Evolutionary conservation across 306 rosid species (phyloP).

Genomic region (Styphnolobium japonicum): DNA sequence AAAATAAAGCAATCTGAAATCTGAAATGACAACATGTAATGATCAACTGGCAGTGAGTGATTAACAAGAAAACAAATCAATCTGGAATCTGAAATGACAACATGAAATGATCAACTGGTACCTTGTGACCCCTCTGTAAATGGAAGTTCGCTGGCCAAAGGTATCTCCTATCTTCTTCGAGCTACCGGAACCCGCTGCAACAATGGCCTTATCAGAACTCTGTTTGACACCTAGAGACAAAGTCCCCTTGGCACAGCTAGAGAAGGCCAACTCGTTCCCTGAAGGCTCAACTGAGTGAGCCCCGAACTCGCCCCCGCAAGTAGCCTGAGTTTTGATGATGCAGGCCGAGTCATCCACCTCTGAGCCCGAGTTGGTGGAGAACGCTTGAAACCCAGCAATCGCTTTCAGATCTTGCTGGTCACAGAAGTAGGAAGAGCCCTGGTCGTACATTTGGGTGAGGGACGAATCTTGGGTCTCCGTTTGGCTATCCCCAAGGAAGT

Average conservation of each 20-base stretch:
- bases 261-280: slow-evolving; percentile 44
- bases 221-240: slow-evolving; percentile 39
- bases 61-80: neutral
- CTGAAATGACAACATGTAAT: neutral
- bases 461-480: slow-evolving; percentile 61
- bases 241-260: slow-evolving; percentile 33
- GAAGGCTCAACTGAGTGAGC: slow-evolving; percentile 53
- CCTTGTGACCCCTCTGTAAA: slow-evolving; percentile 92
- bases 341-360: slow-evolving; percentile 69
- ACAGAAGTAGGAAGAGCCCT: slow-evolving; percentile 39
- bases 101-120: neutral
- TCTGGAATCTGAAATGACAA: neutral
- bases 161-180: slow-evolving; percentile 51
- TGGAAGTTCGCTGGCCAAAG: slow-evolving; percentile 76
- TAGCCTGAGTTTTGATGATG: slow-evolving; percentile 30
- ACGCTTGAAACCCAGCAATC: slow-evolving; percentile 48
- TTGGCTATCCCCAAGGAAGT: slow-evolving; percentile 62
- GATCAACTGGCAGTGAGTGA: neutral
- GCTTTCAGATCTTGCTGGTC: slow-evolving; percentile 63
- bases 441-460: slow-evolving; percentile 68
- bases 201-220: slow-evolving; percentile 39
- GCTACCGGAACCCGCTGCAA: slow-evolving; percentile 30
- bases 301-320: slow-evolving; percentile 37
- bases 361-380: slow-evolving; percentile 72
- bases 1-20: neutral